Evolutionary conservation across 78 protist species (phyloP).

Genomic region (Speleostelium caveatum): DNA sequence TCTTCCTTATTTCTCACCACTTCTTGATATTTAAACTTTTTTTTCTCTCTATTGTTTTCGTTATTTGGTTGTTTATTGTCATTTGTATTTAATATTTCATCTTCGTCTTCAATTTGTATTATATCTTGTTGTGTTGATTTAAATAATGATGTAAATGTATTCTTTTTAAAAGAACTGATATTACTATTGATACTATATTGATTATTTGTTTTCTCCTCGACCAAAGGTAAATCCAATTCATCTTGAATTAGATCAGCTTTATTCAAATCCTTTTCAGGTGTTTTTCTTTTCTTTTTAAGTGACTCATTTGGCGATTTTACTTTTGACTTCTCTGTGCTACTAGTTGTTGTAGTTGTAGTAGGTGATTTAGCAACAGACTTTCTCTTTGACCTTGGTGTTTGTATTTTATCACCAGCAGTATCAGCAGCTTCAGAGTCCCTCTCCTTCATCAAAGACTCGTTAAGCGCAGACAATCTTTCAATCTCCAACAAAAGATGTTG

Average conservation of each 20-base stretch:
- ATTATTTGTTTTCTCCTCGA: not conserved
- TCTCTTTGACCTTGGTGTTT: constrained; percentile 13
- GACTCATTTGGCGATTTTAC: not conserved
- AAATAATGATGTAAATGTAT: not conserved
- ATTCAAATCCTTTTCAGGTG: not conserved
- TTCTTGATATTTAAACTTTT: constrained; percentile 27
- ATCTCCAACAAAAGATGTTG: not conserved
- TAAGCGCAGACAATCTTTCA: no score
- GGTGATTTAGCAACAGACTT: constrained; percentile 10
- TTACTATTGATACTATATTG: not conserved
- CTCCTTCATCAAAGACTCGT: no score
- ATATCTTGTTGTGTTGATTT: not conserved
- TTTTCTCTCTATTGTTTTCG: not conserved
- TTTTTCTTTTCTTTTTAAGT: not conserved
- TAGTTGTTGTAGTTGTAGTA: not conserved
- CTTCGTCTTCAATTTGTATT: constrained; percentile 1
- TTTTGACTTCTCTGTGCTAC: not conserved
- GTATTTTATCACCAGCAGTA: constrained; percentile 3
- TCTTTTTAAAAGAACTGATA: not conserved
- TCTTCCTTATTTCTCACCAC: constrained; percentile 42
- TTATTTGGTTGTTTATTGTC: constrained; percentile 3
- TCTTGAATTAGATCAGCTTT: not conserved
- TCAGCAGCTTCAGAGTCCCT: no score
- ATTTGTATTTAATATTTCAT: not conserved
- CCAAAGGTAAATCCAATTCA: not conserved